phyloP scores from a whole-genome alignment of 2,329 filamentous ascomycete species.

The Colletotrichum limetticola region DNA sequence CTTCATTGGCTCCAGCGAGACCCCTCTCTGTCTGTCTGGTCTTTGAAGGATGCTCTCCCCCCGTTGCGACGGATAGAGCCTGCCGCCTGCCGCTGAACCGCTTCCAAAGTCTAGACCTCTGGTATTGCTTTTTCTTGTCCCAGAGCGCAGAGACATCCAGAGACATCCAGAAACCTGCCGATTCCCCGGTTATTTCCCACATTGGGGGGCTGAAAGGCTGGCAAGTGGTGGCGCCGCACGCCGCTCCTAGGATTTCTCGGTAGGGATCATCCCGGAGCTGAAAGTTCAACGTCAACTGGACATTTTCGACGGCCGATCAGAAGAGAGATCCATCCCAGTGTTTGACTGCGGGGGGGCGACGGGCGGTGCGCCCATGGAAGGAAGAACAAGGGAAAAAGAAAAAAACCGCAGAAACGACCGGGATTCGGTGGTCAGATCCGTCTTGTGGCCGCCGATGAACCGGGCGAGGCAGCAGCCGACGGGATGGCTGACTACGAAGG shows the following conservation, averaged over 20 bases:
- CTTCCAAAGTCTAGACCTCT: slow-evolving; percentile 9
- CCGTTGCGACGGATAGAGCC: neutral
- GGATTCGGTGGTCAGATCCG: slow-evolving; percentile 22
- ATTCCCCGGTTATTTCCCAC: slow-evolving; percentile 19
- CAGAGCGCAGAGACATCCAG: slow-evolving; percentile 1
- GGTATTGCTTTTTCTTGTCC: slow-evolving; percentile 25
- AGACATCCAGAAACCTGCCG: slow-evolving; percentile 10
- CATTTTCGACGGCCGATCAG: slow-evolving; percentile 8
- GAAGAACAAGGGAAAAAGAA: neutral
- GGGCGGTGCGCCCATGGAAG: neutral
- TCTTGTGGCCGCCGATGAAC: slow-evolving; percentile 2
- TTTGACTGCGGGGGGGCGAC: slow-evolving; percentile 15
- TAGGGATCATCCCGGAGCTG: slow-evolving; percentile 23
- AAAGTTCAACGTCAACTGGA: slow-evolving; percentile 11
- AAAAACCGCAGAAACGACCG: neutral
- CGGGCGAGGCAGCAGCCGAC: neutral
- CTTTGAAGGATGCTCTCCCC: neutral
- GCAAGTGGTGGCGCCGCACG: neutral
- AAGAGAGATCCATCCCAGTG: slow-evolving; percentile 19
- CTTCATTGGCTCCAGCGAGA: neutral
- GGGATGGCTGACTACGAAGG: neutral
- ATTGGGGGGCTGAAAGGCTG: slow-evolving; percentile 3
- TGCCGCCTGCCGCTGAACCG: slow-evolving; percentile 1
- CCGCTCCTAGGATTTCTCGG: neutral
- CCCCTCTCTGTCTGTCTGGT: neutral